Base-by-base conservation (phyloP, 176 grass and related monocot species). In the Luzula sylvatica region DNA sequence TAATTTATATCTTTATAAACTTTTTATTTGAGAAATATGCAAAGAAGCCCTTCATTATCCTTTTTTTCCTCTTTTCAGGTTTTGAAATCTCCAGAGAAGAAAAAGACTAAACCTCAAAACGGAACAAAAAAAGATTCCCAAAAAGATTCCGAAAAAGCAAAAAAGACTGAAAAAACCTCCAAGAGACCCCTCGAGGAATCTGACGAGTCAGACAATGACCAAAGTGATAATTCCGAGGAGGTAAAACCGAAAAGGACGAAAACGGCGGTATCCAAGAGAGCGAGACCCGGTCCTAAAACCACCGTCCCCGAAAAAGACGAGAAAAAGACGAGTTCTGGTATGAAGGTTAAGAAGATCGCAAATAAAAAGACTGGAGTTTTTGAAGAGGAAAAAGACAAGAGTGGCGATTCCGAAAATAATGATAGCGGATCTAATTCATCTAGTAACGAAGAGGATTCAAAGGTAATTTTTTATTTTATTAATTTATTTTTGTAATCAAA, bases 121-220 rank as follows among this genome's bases (percentile, higher is more conserved):
- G 92, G 77, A 13, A 60, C 56, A 51, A 66, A 65, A 46, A 71
- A 86, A 64, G 75, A 65, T 68, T 32, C 58, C 51, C 75, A 82
- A 71, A 79, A 68, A 50, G 63, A 12, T 42, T 39, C 64, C 52
- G 41, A 29, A 20, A 79, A 77, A 52, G 58, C 42, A 59, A 49
- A 47, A 70, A 69, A 62, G 8, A 12, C 52, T 46, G 69, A 52
- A 23, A 82, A 72, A 83, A 29, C 23, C 41, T 77, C 65, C 61
- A 98, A 98, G 77, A 80, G 81, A 74, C 38, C 38, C 15, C 68
- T 45, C 68, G 65, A 66, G 67, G 77, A 77, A 40, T 74, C 71
- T 46, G 74, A 79, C 61, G 58, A 40, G 19, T 90, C 72, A 61
- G 75, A 90, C 23, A 68, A 81, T 80, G 62, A 56, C 16, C 20